Percentiles rank a stretch among this genome's conserved stretches.
Evolutionary conservation across 192 early-diverging fungal species (phyloP).

Genomic region (Coemansia sp.): DNA sequence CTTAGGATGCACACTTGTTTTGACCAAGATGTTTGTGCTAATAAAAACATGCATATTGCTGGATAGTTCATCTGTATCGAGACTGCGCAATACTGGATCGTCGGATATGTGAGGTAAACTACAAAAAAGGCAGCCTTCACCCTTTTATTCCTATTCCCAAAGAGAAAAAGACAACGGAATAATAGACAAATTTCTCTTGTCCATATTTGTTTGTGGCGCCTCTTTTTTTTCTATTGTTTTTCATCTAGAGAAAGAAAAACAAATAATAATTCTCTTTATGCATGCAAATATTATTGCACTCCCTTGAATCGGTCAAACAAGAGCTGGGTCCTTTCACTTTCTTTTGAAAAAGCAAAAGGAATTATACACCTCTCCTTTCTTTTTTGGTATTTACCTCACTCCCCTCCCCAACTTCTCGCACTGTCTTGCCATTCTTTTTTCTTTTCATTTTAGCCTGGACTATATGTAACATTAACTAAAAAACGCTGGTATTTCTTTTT

Average conservation of each 20-base stretch:
- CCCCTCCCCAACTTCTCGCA: neutral
- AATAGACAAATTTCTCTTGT: neutral
- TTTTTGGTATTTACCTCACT: no score
- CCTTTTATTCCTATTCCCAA: no score
- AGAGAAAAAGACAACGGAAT: no score
- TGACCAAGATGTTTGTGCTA: no score
- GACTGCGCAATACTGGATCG: no score
- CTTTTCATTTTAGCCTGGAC: neutral
- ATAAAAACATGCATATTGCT: neutral
- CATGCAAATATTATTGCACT: no score
- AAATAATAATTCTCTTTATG: neutral
- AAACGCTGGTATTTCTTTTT: neutral
- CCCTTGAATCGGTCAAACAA: no score
- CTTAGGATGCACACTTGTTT: no score
- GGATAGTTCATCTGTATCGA: neutral
- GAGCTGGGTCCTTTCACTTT: neutral
- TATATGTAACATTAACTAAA: neutral
- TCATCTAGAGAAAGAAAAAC: no score
- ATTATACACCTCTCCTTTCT: no score
- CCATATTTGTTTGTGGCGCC: constrained; percentile 7
- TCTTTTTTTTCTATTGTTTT: neutral
- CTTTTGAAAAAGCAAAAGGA: neutral
- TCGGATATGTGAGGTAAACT: no score
- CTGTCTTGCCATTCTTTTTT: neutral
- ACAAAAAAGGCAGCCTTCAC: no score